Evolutionary conservation across 805 yeast species (phyloP).

Genomic region (Starmerella stigmatis): DNA sequence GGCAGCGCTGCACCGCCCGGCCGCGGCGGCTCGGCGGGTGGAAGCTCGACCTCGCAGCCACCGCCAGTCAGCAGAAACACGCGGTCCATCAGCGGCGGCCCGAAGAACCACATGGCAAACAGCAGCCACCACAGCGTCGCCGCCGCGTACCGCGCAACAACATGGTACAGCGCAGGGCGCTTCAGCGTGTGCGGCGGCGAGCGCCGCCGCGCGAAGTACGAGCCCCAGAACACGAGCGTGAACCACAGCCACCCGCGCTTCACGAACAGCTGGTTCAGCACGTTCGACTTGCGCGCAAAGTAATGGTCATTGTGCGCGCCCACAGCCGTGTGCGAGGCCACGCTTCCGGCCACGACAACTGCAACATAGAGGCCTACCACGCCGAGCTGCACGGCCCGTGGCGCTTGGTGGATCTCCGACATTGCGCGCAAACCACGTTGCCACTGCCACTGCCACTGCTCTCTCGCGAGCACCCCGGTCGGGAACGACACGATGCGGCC

Average conservation of each 20-base stretch:
- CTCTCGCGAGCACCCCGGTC: not conserved
- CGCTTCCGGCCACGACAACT: conserved; percentile 15
- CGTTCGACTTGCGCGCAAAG: conserved; percentile 45
- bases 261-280: conserved; percentile 65
- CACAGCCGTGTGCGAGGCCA: not conserved
- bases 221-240: conserved; percentile 33
- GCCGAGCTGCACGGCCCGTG: conserved; percentile 5
- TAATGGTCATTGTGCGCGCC: conserved; percentile 23
- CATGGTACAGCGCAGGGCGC: not conserved
- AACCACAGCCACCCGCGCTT: conserved; percentile 96
- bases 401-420: conserved; percentile 5
- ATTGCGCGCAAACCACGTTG: too few species aligned
- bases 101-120: conserved; percentile 81
- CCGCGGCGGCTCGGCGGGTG: not conserved
- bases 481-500: too few species aligned
- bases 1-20: not conserved
- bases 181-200: not conserved
- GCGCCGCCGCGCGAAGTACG: conserved; percentile 13
- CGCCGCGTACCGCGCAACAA: conserved; percentile 35
- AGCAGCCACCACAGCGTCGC: conserved; percentile 74
- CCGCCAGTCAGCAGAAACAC: conserved; percentile 80
- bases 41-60: conserved; percentile 35
- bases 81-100: conserved; percentile 80
- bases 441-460: too few species aligned
- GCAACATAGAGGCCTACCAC: conserved; percentile 12